Evolutionary conservation across 345 rosid genomes (phyloP).

Genomic region (Rhodamnia argentea): DNA sequence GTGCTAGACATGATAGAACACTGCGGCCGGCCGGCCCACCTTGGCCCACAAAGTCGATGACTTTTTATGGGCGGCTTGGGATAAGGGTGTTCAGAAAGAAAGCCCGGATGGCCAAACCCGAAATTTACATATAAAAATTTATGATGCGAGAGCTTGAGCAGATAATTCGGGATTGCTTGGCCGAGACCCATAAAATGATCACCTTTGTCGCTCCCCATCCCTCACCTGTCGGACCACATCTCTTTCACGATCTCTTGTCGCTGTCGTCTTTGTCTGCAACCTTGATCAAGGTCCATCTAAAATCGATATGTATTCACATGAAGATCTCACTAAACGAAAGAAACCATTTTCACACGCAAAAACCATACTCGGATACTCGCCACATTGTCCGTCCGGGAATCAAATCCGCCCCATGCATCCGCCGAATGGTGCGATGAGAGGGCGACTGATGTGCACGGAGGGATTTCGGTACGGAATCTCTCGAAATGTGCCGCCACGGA

Average conservation of each 20-base stretch:
- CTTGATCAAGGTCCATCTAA: background rate
- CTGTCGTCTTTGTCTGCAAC: background rate
- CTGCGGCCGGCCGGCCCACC: too few relatives aligned
- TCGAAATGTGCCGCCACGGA: background rate
- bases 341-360: background rate
- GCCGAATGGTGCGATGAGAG: background rate
- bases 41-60: too few relatives aligned
- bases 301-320: background rate
- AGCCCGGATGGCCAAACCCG: background rate
- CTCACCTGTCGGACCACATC: background rate
- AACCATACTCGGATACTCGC: background rate
- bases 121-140: background rate
- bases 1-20: too few relatives aligned
- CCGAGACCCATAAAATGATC: background rate
- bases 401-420: background rate
- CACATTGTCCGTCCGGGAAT: background rate
- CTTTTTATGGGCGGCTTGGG: background rate
- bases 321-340: background rate
- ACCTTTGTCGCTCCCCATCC: background rate
- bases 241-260: background rate
- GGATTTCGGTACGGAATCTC: background rate
- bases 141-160: background rate
- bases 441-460: background rate
- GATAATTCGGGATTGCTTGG: background rate
- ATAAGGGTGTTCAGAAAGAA: background rate